Evolutionary conservation across 331 rosid species (phyloP), one percentile per base, ranked within the genome.

Genomic region (Arachis monticola): DNA sequence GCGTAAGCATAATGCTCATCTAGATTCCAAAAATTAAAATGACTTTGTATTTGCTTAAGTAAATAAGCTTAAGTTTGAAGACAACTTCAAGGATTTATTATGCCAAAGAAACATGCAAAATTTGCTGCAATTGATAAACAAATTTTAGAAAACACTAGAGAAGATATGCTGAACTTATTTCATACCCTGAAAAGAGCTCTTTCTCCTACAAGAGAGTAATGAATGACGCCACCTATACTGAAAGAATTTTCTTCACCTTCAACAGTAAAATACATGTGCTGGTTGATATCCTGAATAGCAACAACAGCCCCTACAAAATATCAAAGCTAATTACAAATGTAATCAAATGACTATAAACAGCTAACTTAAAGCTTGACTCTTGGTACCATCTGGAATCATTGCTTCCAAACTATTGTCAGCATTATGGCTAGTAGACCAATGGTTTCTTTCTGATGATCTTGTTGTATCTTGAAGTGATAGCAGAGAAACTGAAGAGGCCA

Each of bases 111-210:
- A 70, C 13, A 60, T 44, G 44, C 57, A 64, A 60, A 65, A 40
- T 67, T 67, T 67, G 74, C 50, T 67, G 74, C 73, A 76, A 50
- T 48, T 48, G 32, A 46, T 40, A 60, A 55, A 72, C 31, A 64
- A 17, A 47, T 10, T 53, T 42, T 35, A 7, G 22, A 14, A 2
- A 35, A 30, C 10, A 9, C n/a, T 42, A 35, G 12, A 60, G 14
- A 4, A 44, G 61, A 77, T 82, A 74, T 67, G 69, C 11, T 50
- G 60, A 61, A 77, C 30, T 60, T 51, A 73, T 53, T 83, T 42
- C 83, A 64, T 89, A 94, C 99, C 97, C 86, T 88, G 92, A 94
- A 94, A 72, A 94, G 96, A 64, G 99, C 97, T 81, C 90, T 87
- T 83, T 90, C 88, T 83, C 99, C 93, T 62, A 73, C 97, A 81